Percentiles rank a stretch among this genome's conserved stretches.
These are phyloP conservation scores for Brachypodium distachyon DNA, from an alignment of 202 grass and related monocot genomes.

Conservation along the genomic window DNA sequence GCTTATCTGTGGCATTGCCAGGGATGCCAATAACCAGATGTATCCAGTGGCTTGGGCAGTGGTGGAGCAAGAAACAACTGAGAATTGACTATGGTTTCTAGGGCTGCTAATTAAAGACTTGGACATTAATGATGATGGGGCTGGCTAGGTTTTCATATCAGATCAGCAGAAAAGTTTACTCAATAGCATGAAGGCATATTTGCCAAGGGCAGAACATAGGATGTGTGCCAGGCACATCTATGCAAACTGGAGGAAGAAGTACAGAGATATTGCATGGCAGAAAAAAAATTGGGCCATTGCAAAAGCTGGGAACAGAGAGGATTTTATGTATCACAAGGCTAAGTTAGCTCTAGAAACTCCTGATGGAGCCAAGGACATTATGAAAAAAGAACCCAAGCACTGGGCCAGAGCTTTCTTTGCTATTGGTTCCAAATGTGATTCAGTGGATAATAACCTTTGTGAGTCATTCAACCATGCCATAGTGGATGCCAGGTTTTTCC, in stretches of 20 bases:
- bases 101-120: background rate
- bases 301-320: background rate
- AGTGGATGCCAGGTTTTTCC: background rate
- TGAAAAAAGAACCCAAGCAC: background rate
- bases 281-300: background rate
- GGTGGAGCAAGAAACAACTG: background rate
- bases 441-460: background rate
- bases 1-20: background rate
- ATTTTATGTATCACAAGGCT: background rate
- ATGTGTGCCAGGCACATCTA: background rate
- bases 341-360: background rate
- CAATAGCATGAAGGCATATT: background rate
- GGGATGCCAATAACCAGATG: background rate
- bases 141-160: background rate
- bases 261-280: background rate
- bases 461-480: background rate
- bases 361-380: background rate
- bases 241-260: background rate
- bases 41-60: background rate
- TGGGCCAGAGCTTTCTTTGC: background rate
- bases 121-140: background rate
- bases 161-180: background rate
- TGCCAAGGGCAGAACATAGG: background rate
- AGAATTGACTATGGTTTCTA: background rate
- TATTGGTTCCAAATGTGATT: background rate